Conservation (phyloP, 495 filamentous ascomycete species). For the Neurospora sp. region DNA sequence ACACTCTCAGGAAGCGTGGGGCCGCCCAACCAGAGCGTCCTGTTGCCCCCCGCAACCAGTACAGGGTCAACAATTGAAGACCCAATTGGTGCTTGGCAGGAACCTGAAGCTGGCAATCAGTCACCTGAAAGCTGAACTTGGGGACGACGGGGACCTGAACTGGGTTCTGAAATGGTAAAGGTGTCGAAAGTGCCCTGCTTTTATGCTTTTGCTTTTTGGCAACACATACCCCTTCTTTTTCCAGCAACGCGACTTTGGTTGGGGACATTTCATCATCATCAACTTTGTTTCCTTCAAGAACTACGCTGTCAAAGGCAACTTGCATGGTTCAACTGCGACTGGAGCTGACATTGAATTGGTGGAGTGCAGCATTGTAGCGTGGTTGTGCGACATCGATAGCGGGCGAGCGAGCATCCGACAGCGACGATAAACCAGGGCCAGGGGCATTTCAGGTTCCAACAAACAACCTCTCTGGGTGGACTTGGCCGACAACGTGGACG, state of each 20-base stretch:
- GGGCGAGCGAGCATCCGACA: background rate
- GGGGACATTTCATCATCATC: background rate
- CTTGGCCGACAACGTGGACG: background rate
- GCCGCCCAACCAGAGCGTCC: background rate
- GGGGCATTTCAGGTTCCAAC: background rate
- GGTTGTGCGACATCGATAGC: background rate
- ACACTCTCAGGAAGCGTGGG: background rate
- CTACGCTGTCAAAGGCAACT: background rate
- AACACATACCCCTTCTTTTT: background rate
- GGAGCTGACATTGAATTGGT: background rate
- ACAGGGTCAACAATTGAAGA: background rate
- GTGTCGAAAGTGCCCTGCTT: background rate
- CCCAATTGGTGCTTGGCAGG: background rate
- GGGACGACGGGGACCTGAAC: background rate
- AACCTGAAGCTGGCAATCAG: background rate
- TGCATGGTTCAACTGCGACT: background rate
- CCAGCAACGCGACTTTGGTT: background rate
- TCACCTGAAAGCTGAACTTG: background rate
- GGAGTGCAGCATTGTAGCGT: background rate
- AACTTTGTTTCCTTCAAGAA: background rate
- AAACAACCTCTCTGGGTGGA: background rate
- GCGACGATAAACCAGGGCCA: background rate
- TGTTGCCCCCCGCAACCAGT: slow-evolving; percentile 7
- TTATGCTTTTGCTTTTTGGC: background rate
- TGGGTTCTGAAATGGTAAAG: background rate